Base-by-base conservation (phyloP, 768 basidiomycete species). In the Mycena chlorophos region DNA sequence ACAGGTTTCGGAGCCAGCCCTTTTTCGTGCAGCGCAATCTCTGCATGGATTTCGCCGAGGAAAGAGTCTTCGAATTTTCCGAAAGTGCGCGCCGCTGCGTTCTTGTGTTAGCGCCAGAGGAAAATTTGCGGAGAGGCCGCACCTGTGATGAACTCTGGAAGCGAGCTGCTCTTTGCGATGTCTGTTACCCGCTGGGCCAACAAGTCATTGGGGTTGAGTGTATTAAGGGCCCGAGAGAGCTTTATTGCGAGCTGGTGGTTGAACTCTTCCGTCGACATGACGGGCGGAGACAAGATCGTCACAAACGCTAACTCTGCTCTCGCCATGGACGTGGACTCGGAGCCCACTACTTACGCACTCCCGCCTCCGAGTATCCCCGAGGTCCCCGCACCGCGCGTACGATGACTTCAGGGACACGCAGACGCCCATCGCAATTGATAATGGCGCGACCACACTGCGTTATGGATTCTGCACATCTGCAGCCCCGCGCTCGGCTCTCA, bases 31-130 rank as follows among this genome's bases (percentile, higher is more conserved):
- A 83, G 81, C 67, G 85, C 73, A 59, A 93, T 89, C 69, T 94
- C 88, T 65, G 81, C 77, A 74, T 93, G 89, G 6, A 95, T 71
- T 60, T 92, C 89, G 38, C 81, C 75, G 51, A 95, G 76, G 65
- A 91, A 89, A 30, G 85, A 82, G 66, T 85, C 83, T 66, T 87
- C 79, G 67, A 95, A 94, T 77, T 90, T 90, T 68, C 91, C 93
- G 74, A 97, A 95, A 28, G 86, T 75, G 58, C 78, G 82, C 29
- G 89, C 88, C 62, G 91, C 91, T 87, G 62, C 22, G 50, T 29
- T 17, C 49, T 29, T 14, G 31, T 51, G 23, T 39, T 51, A 57
- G 39, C 19, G 26, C 19, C 14, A 38, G 37, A 51, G 19, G 19
- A 16, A 10, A 38, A 48, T 22, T 23, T 17, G 25, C 34, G 30